Base-by-base conservation (phyloP, 352 stramenopile species). In the Globisporangium nunn region DNA sequence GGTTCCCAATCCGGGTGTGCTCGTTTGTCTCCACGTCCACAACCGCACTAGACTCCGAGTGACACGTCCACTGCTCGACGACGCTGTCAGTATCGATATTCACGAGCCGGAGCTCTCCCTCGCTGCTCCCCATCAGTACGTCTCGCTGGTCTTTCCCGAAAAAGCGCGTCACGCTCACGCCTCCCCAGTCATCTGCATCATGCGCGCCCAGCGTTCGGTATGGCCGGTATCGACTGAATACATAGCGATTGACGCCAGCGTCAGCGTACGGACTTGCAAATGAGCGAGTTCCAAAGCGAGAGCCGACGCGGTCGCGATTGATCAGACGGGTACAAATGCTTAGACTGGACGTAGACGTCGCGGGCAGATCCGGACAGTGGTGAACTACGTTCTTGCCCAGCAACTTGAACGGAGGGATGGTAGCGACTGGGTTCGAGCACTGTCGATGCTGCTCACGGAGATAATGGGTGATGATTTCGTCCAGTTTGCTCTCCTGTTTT, bases 401-500 rank as follows among this genome's bases (percentile, higher is more conserved):
- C 17, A 96, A 55, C 41, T 90, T 88, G 64, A 96, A 93, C 17
- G 85, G 85, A 0, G 87, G 87, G 1, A 96, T 79, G 1, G 88
- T 92, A 15, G 85, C 88, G 14, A 96, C 80, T 31, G 87, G 87
- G 43, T 95, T 92, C 0, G 81, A 58, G 52, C 87, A 96, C 54
- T 93, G 86, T 6, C 87, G 84, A 59, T 96, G 87, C 61, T 96
- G 87, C 47, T 95, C 85, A 54, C 85, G 77, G 18, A 95, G 66
- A 54, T 93, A 95, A 61, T 94, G 81, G 2, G 76, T 88, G 40
- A 96, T 92, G 45, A 96, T 93, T 30, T 80, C 74, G 59, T 96
- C 82, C 12, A 92, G 46, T 47, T 82, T 80, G 59, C 75, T 92
- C 33, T 58, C 41, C n/a, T 31, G 28, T 6, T 54, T 44, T 28